Percentiles rank a stretch among this genome's conserved stretches.
Evolutionary conservation across 2,329 filamentous ascomycete genomes (phyloP).

Genomic region (Penicillium sp.): DNA sequence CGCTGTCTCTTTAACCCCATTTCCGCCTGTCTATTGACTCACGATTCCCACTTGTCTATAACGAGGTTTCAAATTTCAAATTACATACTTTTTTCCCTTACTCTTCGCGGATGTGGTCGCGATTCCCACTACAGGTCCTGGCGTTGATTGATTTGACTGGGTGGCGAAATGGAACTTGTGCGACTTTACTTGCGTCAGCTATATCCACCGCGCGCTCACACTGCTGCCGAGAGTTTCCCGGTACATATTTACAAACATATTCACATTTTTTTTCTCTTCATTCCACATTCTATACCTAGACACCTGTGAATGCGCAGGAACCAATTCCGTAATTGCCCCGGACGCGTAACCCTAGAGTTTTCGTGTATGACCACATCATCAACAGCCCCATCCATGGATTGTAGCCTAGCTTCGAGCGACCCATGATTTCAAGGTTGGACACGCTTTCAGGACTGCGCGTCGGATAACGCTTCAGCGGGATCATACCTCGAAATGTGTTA

Average conservation of each 20-base stretch:
- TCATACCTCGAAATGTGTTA: background rate
- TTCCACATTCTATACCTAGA: constrained; percentile 2
- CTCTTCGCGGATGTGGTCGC: constrained; percentile 15
- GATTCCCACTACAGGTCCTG: constrained; percentile 24
- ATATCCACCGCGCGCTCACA: constrained; percentile 12
- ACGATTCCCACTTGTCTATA: constrained; percentile 33
- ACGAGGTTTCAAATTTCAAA: constrained; percentile 19
- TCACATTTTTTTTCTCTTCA: background rate
- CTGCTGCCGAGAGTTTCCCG: constrained; percentile 12
- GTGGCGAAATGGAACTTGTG: constrained; percentile 2
- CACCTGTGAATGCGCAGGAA: background rate
- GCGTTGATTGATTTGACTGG: constrained; percentile 21
- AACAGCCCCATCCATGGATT: background rate
- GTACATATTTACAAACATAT: constrained; percentile 25
- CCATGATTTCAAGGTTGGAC: too few relatives aligned
- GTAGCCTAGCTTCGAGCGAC: too few relatives aligned
- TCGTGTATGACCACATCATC: background rate
- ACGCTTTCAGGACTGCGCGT: too few relatives aligned
- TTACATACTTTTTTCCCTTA: constrained; percentile 22
- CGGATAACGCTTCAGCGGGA: background rate
- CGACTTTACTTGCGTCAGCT: constrained; percentile 15
- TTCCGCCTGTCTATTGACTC: constrained; percentile 23
- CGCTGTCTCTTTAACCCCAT: constrained; percentile 5
- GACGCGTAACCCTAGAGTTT: background rate
- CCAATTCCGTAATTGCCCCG: too few relatives aligned